Percentiles rank a stretch among this genome's conserved stretches.
Conservation (phyloP, 2,329 filamentous ascomycete genomes). For the Fusarium virguliforme region DNA sequence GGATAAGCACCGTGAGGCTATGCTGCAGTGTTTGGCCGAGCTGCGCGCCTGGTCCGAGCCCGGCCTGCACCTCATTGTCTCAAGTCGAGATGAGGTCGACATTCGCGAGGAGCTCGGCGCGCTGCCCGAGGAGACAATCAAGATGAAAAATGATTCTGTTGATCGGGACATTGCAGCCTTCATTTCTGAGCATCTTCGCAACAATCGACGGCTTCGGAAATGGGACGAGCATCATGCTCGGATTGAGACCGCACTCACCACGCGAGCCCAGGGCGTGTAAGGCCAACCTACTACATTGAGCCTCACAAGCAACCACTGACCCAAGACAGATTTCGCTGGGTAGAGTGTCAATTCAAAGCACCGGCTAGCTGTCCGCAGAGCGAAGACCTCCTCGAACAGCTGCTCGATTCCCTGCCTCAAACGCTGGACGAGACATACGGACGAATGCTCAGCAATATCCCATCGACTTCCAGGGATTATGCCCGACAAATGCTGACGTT, state of each 20-base stretch:
- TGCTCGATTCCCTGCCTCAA: conserved; percentile 50
- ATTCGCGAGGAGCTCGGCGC: conserved; percentile 48
- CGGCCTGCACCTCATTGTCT: conserved; percentile 53
- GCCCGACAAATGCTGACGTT: conserved; percentile 14
- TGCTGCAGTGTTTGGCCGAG: conserved; percentile 50
- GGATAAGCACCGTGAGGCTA: conserved; percentile 42
- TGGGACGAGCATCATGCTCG: conserved; percentile 18
- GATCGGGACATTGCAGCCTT: conserved; percentile 29
- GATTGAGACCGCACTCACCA: conserved; percentile 20
- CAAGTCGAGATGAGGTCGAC: conserved; percentile 55
- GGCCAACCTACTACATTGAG: not conserved
- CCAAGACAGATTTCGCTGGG: conserved; percentile 47
- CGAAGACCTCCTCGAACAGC: conserved; percentile 39
- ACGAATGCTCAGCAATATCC: conserved; percentile 30
- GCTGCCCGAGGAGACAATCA: conserved; percentile 29
- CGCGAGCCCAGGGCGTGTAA: conserved; percentile 23
- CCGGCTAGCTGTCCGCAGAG: conserved; percentile 29
- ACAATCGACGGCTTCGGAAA: conserved; percentile 23
- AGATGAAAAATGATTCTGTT: conserved; percentile 21
- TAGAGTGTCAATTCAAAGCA: conserved; percentile 43
- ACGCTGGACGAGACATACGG: conserved; percentile 52
- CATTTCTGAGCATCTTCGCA: conserved; percentile 20
- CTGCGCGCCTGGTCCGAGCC: conserved; percentile 46
- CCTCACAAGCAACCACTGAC: not conserved
- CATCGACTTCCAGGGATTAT: not conserved